Conservation (phyloP, 176 grass and related monocot genomes). For the Elymus sibiricus region DNA sequence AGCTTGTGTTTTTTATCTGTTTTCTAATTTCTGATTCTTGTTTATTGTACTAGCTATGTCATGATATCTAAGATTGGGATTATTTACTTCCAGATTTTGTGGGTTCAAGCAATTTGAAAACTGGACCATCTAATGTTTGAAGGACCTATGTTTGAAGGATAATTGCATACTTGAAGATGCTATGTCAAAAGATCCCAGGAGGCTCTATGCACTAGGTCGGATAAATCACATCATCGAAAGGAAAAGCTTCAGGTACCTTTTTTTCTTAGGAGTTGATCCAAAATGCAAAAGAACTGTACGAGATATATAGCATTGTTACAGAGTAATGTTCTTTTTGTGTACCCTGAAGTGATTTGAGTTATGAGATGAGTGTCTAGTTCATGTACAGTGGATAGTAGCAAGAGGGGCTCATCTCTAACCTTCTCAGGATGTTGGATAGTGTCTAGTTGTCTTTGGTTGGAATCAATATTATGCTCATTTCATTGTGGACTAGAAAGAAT, state of each 20-base stretch:
- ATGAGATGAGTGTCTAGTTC: too few relatives aligned
- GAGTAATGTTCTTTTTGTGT: neutral
- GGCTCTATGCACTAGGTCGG: slow-evolving; percentile 84
- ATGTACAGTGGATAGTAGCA: too few relatives aligned
- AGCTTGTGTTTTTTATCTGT: too few relatives aligned
- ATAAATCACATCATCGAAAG: slow-evolving; percentile 54
- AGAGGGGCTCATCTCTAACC: too few relatives aligned
- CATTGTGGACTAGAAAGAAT: too few relatives aligned
- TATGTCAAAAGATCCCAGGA: slow-evolving; percentile 76
- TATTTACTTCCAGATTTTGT: too few relatives aligned
- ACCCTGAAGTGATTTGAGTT: too few relatives aligned
- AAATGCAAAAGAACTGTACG: neutral
- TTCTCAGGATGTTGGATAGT: too few relatives aligned
- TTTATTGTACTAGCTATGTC: neutral
- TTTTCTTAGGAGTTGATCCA: slow-evolving; percentile 1
- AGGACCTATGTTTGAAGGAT: too few relatives aligned
- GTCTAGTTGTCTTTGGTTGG: too few relatives aligned
- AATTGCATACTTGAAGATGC: slow-evolving; percentile 79
- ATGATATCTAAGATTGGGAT: too few relatives aligned
- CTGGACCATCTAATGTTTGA: slow-evolving; percentile 41
- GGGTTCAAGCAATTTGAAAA: slow-evolving; percentile 29
- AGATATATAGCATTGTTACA: neutral
- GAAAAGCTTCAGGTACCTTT: slow-evolving; percentile 60
- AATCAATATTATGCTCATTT: too few relatives aligned
- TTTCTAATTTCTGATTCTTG: neutral